Evolutionary conservation across 2,329 filamentous ascomycete species (phyloP).

Genomic region (Cladophialophora immunda): DNA sequence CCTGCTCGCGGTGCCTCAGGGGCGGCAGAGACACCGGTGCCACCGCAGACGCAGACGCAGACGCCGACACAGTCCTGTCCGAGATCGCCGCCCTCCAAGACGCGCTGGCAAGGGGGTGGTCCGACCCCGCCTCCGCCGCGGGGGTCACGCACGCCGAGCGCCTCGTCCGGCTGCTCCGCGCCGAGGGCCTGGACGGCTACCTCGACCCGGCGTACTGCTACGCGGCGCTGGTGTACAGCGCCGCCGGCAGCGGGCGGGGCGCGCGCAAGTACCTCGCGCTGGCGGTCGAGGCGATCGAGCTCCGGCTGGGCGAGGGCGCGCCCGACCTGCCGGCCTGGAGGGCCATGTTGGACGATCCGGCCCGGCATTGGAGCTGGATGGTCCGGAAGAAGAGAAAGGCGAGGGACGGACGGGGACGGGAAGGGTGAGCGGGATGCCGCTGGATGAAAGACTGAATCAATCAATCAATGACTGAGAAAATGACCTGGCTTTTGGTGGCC

Average conservation of each 20-base stretch:
- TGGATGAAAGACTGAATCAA: no score
- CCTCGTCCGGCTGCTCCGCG: constrained; percentile 22
- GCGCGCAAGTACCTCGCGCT: constrained; percentile 28
- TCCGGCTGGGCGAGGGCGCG: constrained; percentile 23
- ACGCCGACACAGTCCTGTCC: constrained; percentile 17
- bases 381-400: constrained; percentile 9
- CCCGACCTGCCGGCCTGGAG: constrained; percentile 25
- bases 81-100: constrained; percentile 27
- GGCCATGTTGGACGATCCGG: constrained; percentile 21
- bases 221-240: constrained; percentile 32
- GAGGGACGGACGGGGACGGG: not conserved
- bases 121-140: constrained; percentile 5
- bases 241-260: constrained; percentile 26
- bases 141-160: constrained; percentile 26
- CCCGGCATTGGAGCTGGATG: constrained; percentile 36
- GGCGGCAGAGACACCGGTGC: no score
- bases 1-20: constrained; percentile 27
- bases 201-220: constrained; percentile 32
- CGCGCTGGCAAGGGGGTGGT: constrained; percentile 27
- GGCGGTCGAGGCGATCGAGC: constrained; percentile 27
- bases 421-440: not conserved
- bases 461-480: no score
- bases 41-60: not conserved
- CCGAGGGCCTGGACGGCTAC: constrained; percentile 27
- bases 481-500: no score